Conservation (phyloP, 225 moss, liverwort and hornwort genomes). For the Pseudisothecium myosuroides region DNA sequence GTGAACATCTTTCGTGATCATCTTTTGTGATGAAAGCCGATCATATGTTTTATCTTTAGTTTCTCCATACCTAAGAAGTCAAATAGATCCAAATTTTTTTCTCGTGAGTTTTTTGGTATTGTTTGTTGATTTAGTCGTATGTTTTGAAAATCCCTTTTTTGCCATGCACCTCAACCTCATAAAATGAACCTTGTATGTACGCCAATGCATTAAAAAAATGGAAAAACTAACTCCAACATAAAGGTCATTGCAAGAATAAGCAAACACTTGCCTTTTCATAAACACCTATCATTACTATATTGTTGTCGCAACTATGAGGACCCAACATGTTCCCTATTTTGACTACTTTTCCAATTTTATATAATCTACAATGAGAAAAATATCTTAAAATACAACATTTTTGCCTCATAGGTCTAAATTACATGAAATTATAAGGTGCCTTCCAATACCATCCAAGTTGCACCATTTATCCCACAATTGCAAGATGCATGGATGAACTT, state of each 20-base stretch:
- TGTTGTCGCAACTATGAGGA: too few relatives aligned
- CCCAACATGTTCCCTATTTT: neutral
- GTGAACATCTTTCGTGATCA: too few relatives aligned
- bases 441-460: fast-evolving
- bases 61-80: fast-evolving
- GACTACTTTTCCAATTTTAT: neutral
- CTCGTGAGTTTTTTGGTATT: neutral
- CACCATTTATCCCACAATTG: neutral
- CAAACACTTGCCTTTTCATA: too few relatives aligned
- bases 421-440: neutral
- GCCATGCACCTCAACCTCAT: neutral
- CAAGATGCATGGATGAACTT: neutral
- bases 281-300: too few relatives aligned
- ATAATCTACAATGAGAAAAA: neutral
- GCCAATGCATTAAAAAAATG: neutral
- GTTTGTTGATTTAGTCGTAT: neutral
- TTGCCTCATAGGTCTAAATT: neutral
- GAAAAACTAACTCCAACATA: neutral
- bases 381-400: neutral
- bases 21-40: neutral
- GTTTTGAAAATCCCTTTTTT: neutral
- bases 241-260: too few relatives aligned
- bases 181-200: neutral
- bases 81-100: neutral
- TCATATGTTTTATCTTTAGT: neutral